Evolutionary conservation across 2,329 filamentous ascomycete species (phyloP).

Genomic region (Fusarium fracticaudum): DNA sequence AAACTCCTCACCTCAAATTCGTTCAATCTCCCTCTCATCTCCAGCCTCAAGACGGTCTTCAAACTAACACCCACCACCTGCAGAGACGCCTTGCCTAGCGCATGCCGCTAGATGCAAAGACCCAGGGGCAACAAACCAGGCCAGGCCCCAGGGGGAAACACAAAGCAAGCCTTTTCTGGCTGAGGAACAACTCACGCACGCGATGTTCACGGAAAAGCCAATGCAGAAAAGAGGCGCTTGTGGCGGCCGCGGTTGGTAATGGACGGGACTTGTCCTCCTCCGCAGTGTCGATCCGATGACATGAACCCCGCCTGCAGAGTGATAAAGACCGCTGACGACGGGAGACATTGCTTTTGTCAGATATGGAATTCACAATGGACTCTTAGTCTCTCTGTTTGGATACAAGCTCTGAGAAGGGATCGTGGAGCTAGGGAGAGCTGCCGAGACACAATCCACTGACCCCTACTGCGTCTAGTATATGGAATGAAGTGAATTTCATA

Average conservation of each 20-base stretch:
- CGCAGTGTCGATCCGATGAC: conserved; percentile 35
- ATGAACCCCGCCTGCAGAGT: conserved; percentile 12
- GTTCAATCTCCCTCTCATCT: conserved; percentile 18
- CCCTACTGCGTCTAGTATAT: background rate
- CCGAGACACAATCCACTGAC: conserved; percentile 6
- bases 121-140: conserved; percentile 17
- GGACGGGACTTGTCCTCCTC: conserved; percentile 10
- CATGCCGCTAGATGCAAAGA: conserved; percentile 16
- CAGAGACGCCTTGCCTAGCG: conserved; percentile 31
- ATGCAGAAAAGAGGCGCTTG: conserved; percentile 34
- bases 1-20: conserved; percentile 10
- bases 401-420: background rate
- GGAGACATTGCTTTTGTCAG: conserved; percentile 14
- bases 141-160: background rate
- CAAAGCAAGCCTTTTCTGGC: background rate
- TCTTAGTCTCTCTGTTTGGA: background rate
- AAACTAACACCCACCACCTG: conserved; percentile 32
- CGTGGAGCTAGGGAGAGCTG: conserved; percentile 3
- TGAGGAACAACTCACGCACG: conserved; percentile 1
- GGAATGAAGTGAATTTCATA: conserved; percentile 26
- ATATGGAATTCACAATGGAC: background rate
- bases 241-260: conserved; percentile 34
- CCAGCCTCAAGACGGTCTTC: conserved; percentile 19
- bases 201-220: conserved; percentile 14
- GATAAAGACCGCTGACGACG: background rate